Conservation (phyloP, 495 filamentous ascomycete species). For the Neurospora sp. region DNA sequence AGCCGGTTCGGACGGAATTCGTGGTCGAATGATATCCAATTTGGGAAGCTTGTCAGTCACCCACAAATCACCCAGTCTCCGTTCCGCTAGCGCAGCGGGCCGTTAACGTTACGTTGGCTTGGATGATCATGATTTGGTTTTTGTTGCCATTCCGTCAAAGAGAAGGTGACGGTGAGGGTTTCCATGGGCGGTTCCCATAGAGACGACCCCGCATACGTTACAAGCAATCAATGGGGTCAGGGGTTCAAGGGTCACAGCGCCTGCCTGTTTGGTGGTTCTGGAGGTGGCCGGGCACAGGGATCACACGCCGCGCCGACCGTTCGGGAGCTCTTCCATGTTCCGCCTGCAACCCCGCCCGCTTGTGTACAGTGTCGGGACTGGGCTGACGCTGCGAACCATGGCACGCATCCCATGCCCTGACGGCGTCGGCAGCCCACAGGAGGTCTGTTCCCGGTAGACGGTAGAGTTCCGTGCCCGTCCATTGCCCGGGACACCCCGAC, state of each 20-base stretch:
- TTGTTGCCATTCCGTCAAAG: background rate
- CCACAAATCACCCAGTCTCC: background rate
- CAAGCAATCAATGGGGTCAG: background rate
- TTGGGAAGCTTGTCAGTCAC: background rate
- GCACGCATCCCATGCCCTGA: background rate
- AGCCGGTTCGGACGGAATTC: background rate
- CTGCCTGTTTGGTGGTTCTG: background rate
- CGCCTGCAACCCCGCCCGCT: background rate
- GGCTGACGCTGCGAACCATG: background rate
- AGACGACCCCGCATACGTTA: background rate
- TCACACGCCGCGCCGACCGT: conserved; percentile 2
- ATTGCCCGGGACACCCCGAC: background rate
- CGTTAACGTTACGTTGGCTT: background rate
- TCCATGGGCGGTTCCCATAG: background rate
- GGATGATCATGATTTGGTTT: background rate
- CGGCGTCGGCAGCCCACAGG: background rate
- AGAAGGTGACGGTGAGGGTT: background rate
- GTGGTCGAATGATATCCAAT: background rate
- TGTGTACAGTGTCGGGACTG: background rate
- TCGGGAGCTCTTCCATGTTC: background rate
- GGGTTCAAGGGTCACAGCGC: background rate
- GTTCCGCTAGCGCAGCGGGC: background rate
- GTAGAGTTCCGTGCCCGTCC: background rate
- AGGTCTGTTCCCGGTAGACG: background rate
- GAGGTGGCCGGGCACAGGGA: conserved; percentile 11